Conservation (phyloP, 2,329 filamentous ascomycete genomes). For the Endocalyx cinctus region DNA sequence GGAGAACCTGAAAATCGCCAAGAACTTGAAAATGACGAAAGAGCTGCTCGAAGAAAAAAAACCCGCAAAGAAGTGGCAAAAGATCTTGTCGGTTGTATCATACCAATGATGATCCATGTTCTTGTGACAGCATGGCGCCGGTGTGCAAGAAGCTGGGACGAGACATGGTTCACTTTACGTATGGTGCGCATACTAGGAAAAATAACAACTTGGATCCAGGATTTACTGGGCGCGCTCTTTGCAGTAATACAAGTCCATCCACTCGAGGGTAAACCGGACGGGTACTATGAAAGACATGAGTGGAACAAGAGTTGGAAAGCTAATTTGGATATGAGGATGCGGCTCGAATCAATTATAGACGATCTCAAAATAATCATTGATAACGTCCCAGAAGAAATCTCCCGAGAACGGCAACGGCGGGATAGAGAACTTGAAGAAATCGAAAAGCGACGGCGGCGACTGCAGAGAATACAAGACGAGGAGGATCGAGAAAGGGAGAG, state of each 20-base stretch:
- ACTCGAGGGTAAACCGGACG: conserved; percentile 3
- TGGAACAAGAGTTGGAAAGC: conserved; percentile 3
- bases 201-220: conserved; percentile 17
- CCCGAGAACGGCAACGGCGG: conserved; percentile 3
- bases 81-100: conserved; percentile 18
- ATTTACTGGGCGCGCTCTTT: conserved; percentile 16
- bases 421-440: conserved; percentile 13
- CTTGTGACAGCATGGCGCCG: conserved; percentile 20
- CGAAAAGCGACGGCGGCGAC: conserved; percentile 5
- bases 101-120: conserved; percentile 21
- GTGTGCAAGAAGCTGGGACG: conserved; percentile 14
- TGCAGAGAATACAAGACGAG: conserved; percentile 6
- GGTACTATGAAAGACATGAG: conserved; percentile 1
- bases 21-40: too few relatives aligned
- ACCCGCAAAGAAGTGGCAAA: conserved; percentile 13
- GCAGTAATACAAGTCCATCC: conserved; percentile 6
- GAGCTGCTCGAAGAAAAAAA: too few relatives aligned
- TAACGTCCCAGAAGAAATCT: conserved; percentile 12
- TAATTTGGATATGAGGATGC: conserved; percentile 11
- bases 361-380: conserved; percentile 13
- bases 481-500: neutral
- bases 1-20: too few relatives aligned
- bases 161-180: conserved; percentile 17
- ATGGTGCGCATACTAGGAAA: conserved; percentile 18
- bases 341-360: conserved; percentile 14